Conservation (phyloP, 106 monocot genomes). For the Dioscorea zingiberensis region DNA sequence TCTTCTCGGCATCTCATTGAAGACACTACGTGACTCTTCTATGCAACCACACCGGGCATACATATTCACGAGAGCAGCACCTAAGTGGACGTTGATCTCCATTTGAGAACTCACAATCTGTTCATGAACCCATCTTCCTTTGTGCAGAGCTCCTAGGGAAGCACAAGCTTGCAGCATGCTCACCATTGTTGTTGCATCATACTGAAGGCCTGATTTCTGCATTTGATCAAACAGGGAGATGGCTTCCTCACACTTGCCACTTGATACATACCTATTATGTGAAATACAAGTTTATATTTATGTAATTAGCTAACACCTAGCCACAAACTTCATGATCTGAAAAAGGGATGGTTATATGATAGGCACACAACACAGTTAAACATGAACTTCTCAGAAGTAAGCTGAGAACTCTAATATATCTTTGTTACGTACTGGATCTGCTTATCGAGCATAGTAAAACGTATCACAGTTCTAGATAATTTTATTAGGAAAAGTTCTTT, state of each 20-base stretch:
- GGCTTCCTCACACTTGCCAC: conserved; percentile 19
- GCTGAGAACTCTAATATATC: no score
- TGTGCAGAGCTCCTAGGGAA: conserved; percentile 29
- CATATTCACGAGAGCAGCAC: conserved; percentile 38
- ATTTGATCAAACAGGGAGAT: conserved; percentile 28
- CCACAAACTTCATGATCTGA: neutral
- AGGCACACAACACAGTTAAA: no score
- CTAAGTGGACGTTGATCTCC: conserved; percentile 22
- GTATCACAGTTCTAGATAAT: no score
- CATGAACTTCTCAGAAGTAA: no score
- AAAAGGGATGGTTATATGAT: no score
- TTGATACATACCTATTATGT: conserved; percentile 18
- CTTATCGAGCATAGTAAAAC: no score
- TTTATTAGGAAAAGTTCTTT: no score
- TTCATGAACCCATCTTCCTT: conserved; percentile 33
- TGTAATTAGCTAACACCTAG: neutral
- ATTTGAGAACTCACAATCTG: conserved; percentile 7
- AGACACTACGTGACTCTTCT: conserved; percentile 21
- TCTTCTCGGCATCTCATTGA: conserved; percentile 20
- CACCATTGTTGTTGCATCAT: conserved; percentile 41
- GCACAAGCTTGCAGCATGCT: conserved; percentile 36
- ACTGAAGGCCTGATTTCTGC: conserved; percentile 17
- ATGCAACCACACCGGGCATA: conserved; percentile 36
- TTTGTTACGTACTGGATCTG: no score
- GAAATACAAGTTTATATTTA: neutral